These are phyloP conservation scores for Capsicum pubescens DNA, from an alignment of 257 asterid genomes.

Conservation along the genomic window DNA sequence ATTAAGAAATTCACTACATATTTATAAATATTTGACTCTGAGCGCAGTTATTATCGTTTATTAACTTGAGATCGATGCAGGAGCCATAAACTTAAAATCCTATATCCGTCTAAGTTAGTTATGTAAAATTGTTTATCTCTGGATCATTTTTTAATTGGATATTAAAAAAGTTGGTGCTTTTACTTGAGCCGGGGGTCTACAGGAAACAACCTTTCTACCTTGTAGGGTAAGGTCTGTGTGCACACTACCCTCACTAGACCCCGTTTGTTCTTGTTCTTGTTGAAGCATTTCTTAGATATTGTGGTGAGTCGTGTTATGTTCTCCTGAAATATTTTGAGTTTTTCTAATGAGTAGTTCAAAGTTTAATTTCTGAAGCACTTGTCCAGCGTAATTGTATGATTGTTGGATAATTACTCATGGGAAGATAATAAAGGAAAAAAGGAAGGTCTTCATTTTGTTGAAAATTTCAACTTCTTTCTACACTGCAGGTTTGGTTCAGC, in stretches of 20 bases:
- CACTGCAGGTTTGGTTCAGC: conserved; percentile 90
- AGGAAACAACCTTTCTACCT: not conserved
- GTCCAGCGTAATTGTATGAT: not conserved
- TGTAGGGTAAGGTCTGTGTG: no score
- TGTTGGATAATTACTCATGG: not conserved
- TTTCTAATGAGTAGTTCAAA: not conserved
- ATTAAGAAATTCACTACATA: not conserved
- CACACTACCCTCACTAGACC: not conserved
- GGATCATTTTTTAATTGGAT: not conserved
- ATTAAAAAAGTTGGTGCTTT: not conserved
- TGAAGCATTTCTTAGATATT: not conserved
- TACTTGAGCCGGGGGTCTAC: not conserved
- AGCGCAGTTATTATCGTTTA: not conserved
- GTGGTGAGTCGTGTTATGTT: not conserved
- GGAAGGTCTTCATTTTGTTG: not conserved
- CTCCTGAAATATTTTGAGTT: not conserved
- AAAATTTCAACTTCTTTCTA: not conserved
- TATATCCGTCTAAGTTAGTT: not conserved
- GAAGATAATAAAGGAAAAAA: not conserved
- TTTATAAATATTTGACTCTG: not conserved
- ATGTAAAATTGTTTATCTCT: not conserved
- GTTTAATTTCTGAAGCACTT: not conserved
- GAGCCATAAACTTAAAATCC: not conserved
- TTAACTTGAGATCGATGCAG: conserved; percentile 6
- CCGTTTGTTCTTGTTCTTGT: not conserved